Percentiles rank a stretch among this genome's conserved stretches.
Evolutionary conservation across 805 yeast species (phyloP).

Genomic region (Hanseniaspora guilliermondii): DNA sequence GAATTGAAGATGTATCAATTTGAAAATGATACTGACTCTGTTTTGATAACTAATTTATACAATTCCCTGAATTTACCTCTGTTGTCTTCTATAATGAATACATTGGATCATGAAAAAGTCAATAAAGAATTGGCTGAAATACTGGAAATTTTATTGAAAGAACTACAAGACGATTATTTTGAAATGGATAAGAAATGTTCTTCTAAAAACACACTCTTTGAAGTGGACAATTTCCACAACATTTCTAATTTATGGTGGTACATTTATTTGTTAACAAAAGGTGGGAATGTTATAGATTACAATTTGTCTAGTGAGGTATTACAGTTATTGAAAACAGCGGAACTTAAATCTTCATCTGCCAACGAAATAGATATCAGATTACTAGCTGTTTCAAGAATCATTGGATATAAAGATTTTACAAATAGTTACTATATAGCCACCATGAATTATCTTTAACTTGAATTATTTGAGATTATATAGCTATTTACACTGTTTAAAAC

Average conservation of each 20-base stretch:
- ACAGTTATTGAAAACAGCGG: not conserved
- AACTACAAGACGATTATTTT: not conserved
- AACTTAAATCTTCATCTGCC: not conserved
- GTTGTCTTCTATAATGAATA: not conserved
- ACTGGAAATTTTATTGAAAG: not conserved
- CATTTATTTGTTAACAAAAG: constrained; percentile 1
- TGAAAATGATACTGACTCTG: constrained; percentile 4
- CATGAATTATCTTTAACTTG: not conserved
- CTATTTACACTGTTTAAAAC: constrained; percentile 3
- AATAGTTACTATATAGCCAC: not conserved
- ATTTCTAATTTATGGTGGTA: constrained; percentile 10
- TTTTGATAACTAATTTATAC: not conserved
- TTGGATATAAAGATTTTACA: not conserved
- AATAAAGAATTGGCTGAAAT: not conserved
- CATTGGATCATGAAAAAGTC: not conserved
- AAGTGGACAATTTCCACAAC: constrained; percentile 11
- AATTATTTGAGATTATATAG: constrained; percentile 1
- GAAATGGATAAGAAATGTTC: not conserved
- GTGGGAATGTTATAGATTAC: no score
- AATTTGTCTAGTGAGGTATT: not conserved
- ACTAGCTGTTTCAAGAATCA: constrained; percentile 2
- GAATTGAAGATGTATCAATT: constrained; percentile 8
- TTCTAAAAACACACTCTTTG: not conserved
- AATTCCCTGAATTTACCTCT: not conserved
- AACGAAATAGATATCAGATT: constrained; percentile 2